Conservation (phyloP, 441 rosid species). For the Macaranga tanarius region DNA sequence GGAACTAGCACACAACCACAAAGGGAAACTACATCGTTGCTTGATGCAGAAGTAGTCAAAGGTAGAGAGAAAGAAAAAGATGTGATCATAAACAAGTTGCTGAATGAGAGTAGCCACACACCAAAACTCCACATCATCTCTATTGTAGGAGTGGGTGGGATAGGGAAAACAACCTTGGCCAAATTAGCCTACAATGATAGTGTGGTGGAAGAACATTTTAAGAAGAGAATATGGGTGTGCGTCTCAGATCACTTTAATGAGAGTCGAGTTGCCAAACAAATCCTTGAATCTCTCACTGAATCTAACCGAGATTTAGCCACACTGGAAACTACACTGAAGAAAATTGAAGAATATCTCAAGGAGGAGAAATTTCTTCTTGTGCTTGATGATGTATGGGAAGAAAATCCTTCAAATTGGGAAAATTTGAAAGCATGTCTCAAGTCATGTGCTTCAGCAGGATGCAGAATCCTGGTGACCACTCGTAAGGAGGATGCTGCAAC, state of each 20-base stretch:
- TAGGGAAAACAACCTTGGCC: constrained; percentile 17
- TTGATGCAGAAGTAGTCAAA: not conserved
- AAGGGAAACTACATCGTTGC: not conserved
- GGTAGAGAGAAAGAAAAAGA: not conserved
- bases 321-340: not conserved
- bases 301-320: accelerated
- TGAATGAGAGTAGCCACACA: no score
- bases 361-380: constrained; percentile 5
- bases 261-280: not conserved
- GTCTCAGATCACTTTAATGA: constrained; percentile 8
- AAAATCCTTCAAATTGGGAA: constrained; percentile 4
- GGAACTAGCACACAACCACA: no score
- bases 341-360: accelerated
- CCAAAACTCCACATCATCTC: no score
- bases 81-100: no score
- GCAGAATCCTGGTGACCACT: constrained; percentile 10
- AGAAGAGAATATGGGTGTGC: constrained; percentile 2
- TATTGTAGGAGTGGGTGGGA: no score
- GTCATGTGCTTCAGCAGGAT: not conserved
- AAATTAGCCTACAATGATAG: constrained; percentile 2
- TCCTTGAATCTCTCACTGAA: not conserved
- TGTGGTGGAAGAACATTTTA: not conserved
- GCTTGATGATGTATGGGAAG: constrained; percentile 21
- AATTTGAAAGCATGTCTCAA: not conserved
- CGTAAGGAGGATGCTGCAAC: no score